phyloP scores from a whole-genome alignment of 1,284 basidiomycete species.

The Lentinus polychrous region DNA sequence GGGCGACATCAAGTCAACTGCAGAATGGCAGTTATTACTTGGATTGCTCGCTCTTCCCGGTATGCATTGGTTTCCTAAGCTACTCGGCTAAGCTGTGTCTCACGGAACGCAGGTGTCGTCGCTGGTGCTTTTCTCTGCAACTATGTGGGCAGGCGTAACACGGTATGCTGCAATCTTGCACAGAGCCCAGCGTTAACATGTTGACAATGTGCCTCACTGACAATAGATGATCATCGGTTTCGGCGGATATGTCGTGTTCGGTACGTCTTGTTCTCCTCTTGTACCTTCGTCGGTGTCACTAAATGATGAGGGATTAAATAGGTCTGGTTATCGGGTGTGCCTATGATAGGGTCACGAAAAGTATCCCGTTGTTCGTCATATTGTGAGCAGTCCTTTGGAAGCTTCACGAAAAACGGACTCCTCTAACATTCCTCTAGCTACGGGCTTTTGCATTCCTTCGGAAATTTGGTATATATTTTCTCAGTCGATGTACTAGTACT shows the following conservation, averaged over 20 bases:
- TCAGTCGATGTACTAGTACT: slow-evolving; percentile 3
- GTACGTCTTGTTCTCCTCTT: slow-evolving; percentile 26
- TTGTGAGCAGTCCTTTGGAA: slow-evolving; percentile 37
- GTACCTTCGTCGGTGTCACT: neutral
- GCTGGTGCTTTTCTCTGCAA: slow-evolving; percentile 61
- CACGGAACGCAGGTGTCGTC: slow-evolving; percentile 34
- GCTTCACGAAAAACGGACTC: slow-evolving; percentile 12
- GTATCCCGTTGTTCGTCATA: slow-evolving; percentile 61
- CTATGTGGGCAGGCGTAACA: slow-evolving; percentile 54
- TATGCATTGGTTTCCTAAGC: neutral
- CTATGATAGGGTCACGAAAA: slow-evolving; percentile 62
- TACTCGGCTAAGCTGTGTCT: neutral
- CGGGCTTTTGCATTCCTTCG: slow-evolving; percentile 61
- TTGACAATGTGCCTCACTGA: too few relatives aligned
- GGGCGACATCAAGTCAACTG: slow-evolving; percentile 47
- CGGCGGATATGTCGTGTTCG: slow-evolving; percentile 66
- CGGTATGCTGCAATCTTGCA: slow-evolving; percentile 28
- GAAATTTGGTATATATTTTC: slow-evolving; percentile 46
- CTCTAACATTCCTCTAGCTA: slow-evolving; percentile 33
- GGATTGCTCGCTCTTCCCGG: slow-evolving; percentile 66
- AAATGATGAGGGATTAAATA: slow-evolving; percentile 13
- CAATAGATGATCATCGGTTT: slow-evolving; percentile 69
- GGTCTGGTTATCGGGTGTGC: slow-evolving; percentile 59
- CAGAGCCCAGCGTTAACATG: neutral
- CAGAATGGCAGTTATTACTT: slow-evolving; percentile 68